A percentile compares a stretch with the other conserved stretches of the same genome.
These are phyloP conservation scores for Mediolabrus comicus DNA, from an alignment of 108 stramenopile genomes.

Conservation along the genomic window DNA sequence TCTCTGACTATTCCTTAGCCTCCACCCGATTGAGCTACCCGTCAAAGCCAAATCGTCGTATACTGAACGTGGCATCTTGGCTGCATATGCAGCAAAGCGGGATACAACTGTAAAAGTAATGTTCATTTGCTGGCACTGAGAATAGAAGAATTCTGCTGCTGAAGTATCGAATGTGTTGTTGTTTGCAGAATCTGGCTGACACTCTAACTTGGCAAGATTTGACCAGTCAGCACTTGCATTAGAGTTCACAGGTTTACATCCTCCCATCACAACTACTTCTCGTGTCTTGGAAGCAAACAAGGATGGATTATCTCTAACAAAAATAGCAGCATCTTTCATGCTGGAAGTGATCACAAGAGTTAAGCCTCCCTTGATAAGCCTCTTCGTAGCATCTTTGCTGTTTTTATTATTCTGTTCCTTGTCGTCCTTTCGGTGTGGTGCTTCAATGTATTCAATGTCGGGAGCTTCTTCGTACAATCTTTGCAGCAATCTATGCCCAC, in stretches of 20 bases:
- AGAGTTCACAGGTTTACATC: slow-evolving; percentile 26
- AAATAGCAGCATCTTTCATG: slow-evolving; percentile 48
- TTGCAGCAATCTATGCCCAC: slow-evolving; percentile 38
- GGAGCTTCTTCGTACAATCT: slow-evolving; percentile 42
- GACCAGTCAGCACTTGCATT: slow-evolving; percentile 3
- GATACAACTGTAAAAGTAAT: slow-evolving; percentile 42
- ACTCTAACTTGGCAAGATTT: slow-evolving; percentile 27
- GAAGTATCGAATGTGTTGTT: slow-evolving; percentile 48
- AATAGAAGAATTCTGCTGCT: slow-evolving; percentile 41
- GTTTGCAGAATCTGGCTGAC: slow-evolving; percentile 44
- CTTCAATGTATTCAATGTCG: slow-evolving; percentile 29
- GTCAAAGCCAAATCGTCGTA: slow-evolving; percentile 51
- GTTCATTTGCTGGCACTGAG: slow-evolving; percentile 41
- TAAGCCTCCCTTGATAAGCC: slow-evolving; percentile 29
- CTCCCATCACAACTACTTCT: slow-evolving; percentile 51
- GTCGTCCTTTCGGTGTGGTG: slow-evolving; percentile 1
- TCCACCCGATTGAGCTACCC: slow-evolving; percentile 45
- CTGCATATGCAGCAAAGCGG: slow-evolving; percentile 43
- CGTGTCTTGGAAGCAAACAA: slow-evolving; percentile 42
- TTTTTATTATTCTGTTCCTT: slow-evolving; percentile 1
- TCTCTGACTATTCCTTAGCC: slow-evolving; percentile 44
- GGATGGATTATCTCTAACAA: slow-evolving; percentile 39
- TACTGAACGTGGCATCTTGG: slow-evolving; percentile 42
- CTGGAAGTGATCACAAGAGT: slow-evolving; percentile 44
- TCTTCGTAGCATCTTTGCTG: slow-evolving; percentile 7